Percentiles rank a stretch among this genome's conserved stretches.
Evolutionary conservation across 805 yeast genomes (phyloP).

Genomic region (baker's yeast (Saccharomyces cerevisiae)): DNA sequence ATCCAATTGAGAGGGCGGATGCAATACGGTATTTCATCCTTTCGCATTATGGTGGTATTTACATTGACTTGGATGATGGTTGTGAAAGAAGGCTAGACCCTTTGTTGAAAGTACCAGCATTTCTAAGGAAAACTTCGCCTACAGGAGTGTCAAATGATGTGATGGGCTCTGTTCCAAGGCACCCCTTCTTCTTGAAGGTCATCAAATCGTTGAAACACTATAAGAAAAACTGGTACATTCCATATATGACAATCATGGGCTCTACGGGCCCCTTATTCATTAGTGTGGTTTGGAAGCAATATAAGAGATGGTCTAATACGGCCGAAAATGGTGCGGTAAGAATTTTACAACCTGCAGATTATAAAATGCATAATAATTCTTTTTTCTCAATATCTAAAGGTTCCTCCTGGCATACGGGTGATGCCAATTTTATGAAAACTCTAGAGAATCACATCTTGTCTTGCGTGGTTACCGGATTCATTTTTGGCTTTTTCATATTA

Average conservation of each 20-base stretch:
- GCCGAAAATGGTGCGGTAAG: slow-evolving; percentile 59
- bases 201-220: slow-evolving; percentile 55
- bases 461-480: slow-evolving; percentile 63
- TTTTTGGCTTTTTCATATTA: slow-evolving; percentile 43
- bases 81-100: slow-evolving; percentile 76
- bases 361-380: slow-evolving; percentile 50
- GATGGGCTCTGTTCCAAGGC: slow-evolving; percentile 81
- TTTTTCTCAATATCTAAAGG: slow-evolving; percentile 74
- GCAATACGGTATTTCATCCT: slow-evolving; percentile 82
- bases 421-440: slow-evolving; percentile 68
- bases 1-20: slow-evolving; percentile 84
- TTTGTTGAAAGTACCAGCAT: slow-evolving; percentile 70
- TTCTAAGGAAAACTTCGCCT: slow-evolving; percentile 79
- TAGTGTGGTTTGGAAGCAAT: slow-evolving; percentile 80
- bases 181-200: slow-evolving; percentile 72
- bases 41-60: slow-evolving; percentile 79
- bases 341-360: slow-evolving; percentile 65
- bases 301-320: slow-evolving; percentile 66
- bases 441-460: slow-evolving; percentile 67
- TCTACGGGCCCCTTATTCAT: slow-evolving; percentile 88
- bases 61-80: slow-evolving; percentile 86
- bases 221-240: slow-evolving; percentile 72
- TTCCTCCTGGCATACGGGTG: slow-evolving; percentile 88
- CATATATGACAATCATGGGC: slow-evolving; percentile 86
- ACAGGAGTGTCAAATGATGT: slow-evolving; percentile 90